A percentile compares a stretch with the other conserved stretches of the same genome.
phyloP scores from a whole-genome alignment of 331 rosid genomes.

The Pyrus hybrid region DNA sequence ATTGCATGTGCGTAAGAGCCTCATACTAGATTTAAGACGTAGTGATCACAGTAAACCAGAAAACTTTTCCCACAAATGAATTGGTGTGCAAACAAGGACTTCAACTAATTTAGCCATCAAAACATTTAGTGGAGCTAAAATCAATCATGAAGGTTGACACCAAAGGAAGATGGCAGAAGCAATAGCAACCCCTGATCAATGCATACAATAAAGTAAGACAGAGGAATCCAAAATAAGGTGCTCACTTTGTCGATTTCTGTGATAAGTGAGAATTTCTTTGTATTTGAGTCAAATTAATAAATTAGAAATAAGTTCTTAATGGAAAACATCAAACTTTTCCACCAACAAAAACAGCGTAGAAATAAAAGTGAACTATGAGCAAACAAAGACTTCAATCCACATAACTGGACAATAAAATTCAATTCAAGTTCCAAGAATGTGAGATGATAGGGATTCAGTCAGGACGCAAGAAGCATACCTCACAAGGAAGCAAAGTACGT shows the following conservation, averaged over 20 bases:
- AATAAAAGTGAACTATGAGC: background rate
- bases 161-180: background rate
- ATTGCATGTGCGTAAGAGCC: background rate
- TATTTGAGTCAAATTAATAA: background rate
- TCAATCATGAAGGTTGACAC: background rate
- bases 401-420: conserved; percentile 11
- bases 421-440: background rate
- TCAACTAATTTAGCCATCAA: background rate
- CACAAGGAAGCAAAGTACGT: conserved; percentile 85
- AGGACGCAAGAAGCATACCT: conserved; percentile 50
- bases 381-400: background rate
- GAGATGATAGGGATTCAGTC: conserved; percentile 1
- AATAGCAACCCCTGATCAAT: background rate
- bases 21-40: background rate
- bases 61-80: background rate
- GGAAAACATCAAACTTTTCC: background rate
- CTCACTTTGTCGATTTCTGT: background rate
- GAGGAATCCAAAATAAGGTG: background rate
- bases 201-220: background rate
- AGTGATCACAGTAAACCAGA: background rate
- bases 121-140: background rate
- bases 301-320: background rate
- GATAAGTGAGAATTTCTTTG: background rate
- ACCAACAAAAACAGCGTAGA: background rate
- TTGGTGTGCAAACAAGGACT: background rate